Evolutionary conservation across 768 basidiomycete species (phyloP).

Genomic region (Glaciozyma martinii): DNA sequence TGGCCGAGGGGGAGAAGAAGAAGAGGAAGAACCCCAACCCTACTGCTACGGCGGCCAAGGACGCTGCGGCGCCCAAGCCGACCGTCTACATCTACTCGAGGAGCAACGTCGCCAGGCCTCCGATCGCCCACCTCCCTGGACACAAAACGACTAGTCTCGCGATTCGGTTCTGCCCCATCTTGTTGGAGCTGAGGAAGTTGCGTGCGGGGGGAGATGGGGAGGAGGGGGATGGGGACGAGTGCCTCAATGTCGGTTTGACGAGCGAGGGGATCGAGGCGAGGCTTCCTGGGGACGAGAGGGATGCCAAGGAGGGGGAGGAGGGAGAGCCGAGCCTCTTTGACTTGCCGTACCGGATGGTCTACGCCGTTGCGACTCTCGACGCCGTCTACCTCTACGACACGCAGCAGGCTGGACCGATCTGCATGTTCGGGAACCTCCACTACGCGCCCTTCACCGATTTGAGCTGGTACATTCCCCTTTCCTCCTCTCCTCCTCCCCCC

Average conservation of each 20-base stretch:
- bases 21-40: constrained; percentile 40
- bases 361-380: constrained; percentile 93
- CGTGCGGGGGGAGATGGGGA: neutral
- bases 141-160: constrained; percentile 93
- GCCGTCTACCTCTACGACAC: constrained; percentile 91
- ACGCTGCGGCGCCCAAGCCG: constrained; percentile 45
- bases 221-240: constrained; percentile 10
- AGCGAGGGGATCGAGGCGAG: constrained; percentile 42
- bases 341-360: constrained; percentile 86
- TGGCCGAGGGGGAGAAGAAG: neutral
- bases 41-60: neutral
- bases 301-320: constrained; percentile 1
- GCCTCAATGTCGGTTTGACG: constrained; percentile 1
- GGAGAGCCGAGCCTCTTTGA: constrained; percentile 61
- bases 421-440: constrained; percentile 84
- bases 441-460: constrained; percentile 97
- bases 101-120: constrained; percentile 84
- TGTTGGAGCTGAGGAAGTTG: constrained; percentile 77
- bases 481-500: neutral
- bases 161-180: constrained; percentile 81
- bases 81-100: constrained; percentile 90
- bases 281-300: constrained; percentile 48
- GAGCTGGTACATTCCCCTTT: constrained; percentile 60
- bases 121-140: constrained; percentile 88
- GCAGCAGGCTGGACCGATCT: constrained; percentile 85